Evolutionary conservation across 2,329 filamentous ascomycete species (phyloP).

Genomic region (Alternaria ethzedia): DNA sequence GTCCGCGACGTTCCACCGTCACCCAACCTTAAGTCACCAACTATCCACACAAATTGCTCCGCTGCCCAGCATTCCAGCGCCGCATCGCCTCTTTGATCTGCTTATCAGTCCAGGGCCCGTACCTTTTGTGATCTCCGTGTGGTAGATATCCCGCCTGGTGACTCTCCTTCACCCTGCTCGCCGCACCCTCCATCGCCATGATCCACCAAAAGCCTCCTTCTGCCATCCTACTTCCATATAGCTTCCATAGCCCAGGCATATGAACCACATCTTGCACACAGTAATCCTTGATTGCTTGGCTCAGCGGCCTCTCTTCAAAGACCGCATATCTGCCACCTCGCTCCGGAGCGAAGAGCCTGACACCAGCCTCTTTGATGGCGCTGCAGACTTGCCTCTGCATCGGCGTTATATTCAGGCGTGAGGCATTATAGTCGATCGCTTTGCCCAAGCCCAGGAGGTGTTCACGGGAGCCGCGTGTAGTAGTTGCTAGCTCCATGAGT

Average conservation of each 20-base stretch:
- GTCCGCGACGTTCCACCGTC: neutral
- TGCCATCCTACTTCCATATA: neutral
- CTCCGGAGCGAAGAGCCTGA: neutral
- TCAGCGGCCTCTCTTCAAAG: neutral
- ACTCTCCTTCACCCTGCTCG: neutral
- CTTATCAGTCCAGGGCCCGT: neutral
- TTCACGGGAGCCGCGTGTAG: neutral
- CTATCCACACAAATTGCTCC: neutral
- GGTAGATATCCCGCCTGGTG: neutral
- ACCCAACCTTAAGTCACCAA: neutral
- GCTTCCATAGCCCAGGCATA: neutral
- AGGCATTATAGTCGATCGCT: neutral
- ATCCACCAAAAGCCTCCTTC: neutral
- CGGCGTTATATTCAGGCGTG: neutral
- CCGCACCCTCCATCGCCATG: neutral
- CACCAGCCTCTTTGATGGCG: neutral
- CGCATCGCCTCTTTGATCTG: neutral
- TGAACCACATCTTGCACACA: neutral
- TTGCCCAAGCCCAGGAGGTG: neutral
- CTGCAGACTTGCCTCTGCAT: neutral
- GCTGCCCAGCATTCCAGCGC: neutral
- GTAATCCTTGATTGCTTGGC: neutral
- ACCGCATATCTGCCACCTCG: neutral
- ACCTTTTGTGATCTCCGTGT: neutral
- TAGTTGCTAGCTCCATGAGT: conserved; percentile 27